Evolutionary conservation across 129 eudicot genomes (phyloP), one percentile per base, ranked within the genome.

Genomic region (Tagetes erecta): DNA sequence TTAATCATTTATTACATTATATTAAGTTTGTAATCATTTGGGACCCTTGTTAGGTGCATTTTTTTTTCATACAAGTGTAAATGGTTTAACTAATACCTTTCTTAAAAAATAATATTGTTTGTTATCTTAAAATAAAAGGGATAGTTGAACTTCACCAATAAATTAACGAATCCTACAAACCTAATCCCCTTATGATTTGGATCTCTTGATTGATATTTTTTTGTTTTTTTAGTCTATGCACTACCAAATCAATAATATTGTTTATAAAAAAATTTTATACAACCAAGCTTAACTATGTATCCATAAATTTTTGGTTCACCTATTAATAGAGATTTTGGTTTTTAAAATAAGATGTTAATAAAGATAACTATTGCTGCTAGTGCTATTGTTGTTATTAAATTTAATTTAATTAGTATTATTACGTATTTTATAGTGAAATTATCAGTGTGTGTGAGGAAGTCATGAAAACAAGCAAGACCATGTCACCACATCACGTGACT

Each of bases 71-170:
- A 41, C 70, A 20, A 52, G 51, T 47, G 75, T 36, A 56, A 27
- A 20, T 47, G 46, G 41, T 35, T 35, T 57, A 44, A 27, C 41
- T 34, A 56, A 77, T 33, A 14, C 4, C 6, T 77, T 68, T 77
- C 75, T 68, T 77, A 2, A 45, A 55, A 68, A 57, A 35, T 55
- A 67, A 57, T 67, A 76, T 42, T 56, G 34, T 55, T 45, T 35
- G 70, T 37, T 77, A 69, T 57, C 64, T 77, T 77, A 49, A 36
- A 59, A 45, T 37, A 14, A 35, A 77, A 58, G 81, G 63, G 60
- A 68, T 68, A 70, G 74, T 68, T 77, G 76, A 69, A 77, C 69
- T 77, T 64, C 70, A 68, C 76, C 76, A 69, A 46, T 70, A 35
- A 68, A 33, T 40, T 62, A 77, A 77, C 81, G 57, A 68, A 74